Percentiles rank a stretch among this genome's conserved stretches.
phyloP scores from a whole-genome alignment of 2,329 filamentous ascomycete species.

The Colletotrichum spaethianum region DNA sequence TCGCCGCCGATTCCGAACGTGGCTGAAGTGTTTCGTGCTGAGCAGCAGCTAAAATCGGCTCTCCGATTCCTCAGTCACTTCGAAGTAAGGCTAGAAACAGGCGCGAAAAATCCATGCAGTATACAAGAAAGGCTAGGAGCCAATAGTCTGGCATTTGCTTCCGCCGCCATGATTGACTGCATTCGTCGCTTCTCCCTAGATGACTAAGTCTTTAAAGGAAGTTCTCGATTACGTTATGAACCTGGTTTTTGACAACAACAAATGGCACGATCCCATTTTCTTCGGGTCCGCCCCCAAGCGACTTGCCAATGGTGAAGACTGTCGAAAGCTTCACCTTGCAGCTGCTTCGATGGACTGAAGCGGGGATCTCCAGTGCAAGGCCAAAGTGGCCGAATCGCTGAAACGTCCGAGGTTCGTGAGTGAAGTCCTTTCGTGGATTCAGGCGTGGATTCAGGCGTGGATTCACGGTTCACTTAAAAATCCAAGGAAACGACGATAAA shows the following conservation, averaged over 20 bases:
- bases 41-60: too few relatives aligned
- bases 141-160: too few relatives aligned
- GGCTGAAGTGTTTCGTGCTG: too few relatives aligned
- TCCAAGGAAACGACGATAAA: neutral
- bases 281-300: neutral
- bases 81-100: too few relatives aligned
- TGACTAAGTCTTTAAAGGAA: neutral
- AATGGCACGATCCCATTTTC: slow-evolving; percentile 12
- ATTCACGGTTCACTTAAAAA: neutral
- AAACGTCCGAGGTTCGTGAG: neutral
- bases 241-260: neutral
- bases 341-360: neutral
- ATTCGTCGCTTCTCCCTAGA: neutral
- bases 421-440: neutral
- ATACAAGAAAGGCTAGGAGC: too few relatives aligned
- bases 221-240: neutral
- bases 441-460: too few relatives aligned
- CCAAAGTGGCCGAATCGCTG: neutral
- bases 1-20: too few relatives aligned
- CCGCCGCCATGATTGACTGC: too few relatives aligned
- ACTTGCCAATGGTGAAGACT: neutral
- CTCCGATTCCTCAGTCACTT: too few relatives aligned
- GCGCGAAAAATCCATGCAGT: too few relatives aligned
- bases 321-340: neutral
- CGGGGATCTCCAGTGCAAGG: neutral